These are phyloP conservation scores for Podochytrium sp. DNA, from an alignment of 192 early-diverging fungal species.

Conservation along the genomic window DNA sequence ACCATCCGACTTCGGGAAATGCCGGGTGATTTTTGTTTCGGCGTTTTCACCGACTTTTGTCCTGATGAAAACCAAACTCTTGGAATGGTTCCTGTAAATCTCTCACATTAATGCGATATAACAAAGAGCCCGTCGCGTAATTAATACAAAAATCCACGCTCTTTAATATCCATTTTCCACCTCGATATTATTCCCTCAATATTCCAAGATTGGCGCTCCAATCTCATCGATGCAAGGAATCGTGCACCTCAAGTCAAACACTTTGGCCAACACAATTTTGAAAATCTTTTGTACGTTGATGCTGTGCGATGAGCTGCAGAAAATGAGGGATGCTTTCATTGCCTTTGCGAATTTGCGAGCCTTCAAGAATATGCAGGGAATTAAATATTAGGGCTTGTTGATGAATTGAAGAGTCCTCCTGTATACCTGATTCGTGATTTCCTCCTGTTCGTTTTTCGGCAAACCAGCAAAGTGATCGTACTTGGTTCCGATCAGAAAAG, in stretches of 20 bases:
- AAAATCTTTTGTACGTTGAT: slow-evolving; percentile 98
- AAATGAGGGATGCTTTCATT: slow-evolving; percentile 94
- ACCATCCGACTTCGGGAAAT: no score
- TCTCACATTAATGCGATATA: no score
- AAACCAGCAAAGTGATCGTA: slow-evolving; percentile 91
- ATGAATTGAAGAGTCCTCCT: not conserved
- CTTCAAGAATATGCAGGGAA: slow-evolving; percentile 33
- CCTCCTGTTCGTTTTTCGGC: slow-evolving; percentile 86
- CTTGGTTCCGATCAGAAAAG: slow-evolving; percentile 94
- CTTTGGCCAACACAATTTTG: slow-evolving; percentile 92
- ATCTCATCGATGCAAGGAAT: slow-evolving; percentile 90
- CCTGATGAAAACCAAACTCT: no score
- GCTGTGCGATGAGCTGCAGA: slow-evolving; percentile 89
- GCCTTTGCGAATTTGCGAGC: slow-evolving; percentile 86
- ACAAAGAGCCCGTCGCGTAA: no score
- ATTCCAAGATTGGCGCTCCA: slow-evolving; percentile 92
- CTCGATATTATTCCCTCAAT: no score
- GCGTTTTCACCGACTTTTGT: no score
- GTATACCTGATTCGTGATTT: slow-evolving; percentile 87
- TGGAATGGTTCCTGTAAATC: no score
- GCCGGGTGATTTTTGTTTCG: no score
- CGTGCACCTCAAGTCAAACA: slow-evolving; percentile 91
- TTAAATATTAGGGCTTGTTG: no score
- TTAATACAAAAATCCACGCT: no score
- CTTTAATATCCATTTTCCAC: no score